These are phyloP conservation scores for Vaccinium vitisidaea DNA, from an alignment of 148 eudicot genomes.

Conservation along the genomic window DNA sequence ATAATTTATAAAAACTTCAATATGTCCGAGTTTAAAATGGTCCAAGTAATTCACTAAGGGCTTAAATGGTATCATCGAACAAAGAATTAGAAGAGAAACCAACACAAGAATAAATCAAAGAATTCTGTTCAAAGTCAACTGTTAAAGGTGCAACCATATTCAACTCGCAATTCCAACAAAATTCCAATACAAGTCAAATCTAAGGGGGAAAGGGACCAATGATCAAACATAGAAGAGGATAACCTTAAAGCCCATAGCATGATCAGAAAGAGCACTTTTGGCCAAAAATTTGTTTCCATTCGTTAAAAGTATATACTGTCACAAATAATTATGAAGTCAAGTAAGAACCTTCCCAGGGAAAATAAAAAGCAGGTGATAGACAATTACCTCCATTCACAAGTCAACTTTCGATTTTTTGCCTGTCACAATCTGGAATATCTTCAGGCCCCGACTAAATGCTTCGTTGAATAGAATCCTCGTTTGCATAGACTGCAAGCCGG, in stretches of 20 bases:
- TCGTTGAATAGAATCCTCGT: slow-evolving; percentile 85
- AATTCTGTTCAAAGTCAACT: not conserved
- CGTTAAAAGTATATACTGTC: not conserved
- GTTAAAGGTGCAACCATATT: not conserved
- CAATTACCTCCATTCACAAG: slow-evolving; percentile 32
- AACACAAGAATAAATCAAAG: not conserved
- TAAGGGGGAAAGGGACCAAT: not conserved
- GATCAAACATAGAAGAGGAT: not conserved
- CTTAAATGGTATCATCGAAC: not conserved
- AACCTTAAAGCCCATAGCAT: not conserved
- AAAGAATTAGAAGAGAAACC: not conserved
- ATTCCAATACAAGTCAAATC: not conserved
- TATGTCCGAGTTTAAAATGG: not conserved
- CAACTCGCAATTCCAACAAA: not conserved
- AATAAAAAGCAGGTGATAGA: not conserved
- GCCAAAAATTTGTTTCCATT: not conserved
- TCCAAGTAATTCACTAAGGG: not conserved
- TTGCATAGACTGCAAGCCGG: slow-evolving; percentile 92
- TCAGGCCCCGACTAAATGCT: slow-evolving; percentile 82
- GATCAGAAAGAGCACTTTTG: not conserved
- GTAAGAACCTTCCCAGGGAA: not conserved
- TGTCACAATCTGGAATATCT: slow-evolving; percentile 68
- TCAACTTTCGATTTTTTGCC: slow-evolving; percentile 51
- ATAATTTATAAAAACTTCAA: not conserved
- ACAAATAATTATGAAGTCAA: not conserved